Base-by-base conservation (phyloP, 192 early-diverging fungal species). In the Chytriomyces confervae region DNA sequence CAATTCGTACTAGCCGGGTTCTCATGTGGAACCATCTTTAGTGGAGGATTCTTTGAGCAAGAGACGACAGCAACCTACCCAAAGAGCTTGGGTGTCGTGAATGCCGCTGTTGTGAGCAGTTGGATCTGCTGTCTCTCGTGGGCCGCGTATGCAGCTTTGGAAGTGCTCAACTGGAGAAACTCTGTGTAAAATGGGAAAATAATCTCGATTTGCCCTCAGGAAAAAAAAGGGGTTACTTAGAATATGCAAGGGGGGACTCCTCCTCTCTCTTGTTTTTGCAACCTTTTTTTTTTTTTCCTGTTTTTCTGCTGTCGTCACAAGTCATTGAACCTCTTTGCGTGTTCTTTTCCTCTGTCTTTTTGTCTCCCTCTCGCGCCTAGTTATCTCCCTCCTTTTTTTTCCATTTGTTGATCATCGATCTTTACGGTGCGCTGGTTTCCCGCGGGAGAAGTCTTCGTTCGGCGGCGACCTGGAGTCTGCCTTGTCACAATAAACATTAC, bases 1-100 rank as follows among this genome's bases (percentile, higher is more conserved):
- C 64, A 81, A 47, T 79, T 84, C 65, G 7, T 53, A 13, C 53
- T 69, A 11, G 75, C 72, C 29, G 77, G 77, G 46, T 74, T 77
- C 50, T 23, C 53, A 3, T 81, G 80, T 62, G 43, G 29, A 47
- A 72, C 75, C 48, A 72, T 84, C 23, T 80, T 81, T 71, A 70
- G 48, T 36, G 69, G 66, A 46, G 83, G 83, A 16, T 84, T 84
- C 80, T 84, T 81, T 74, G 79, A 66, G 10, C 69, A 80, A 49
- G 77, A 77, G 29, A 78, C 77, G 6, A 50, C 65, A 4, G 47
- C 50, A n/a, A 84, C 71, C 4, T 84, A 81, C 72, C 65, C 51
- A 13, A 84, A 84, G 68, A 79, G 63, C 61, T 53, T 84, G 43
- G 77, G 44, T 44, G 77, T 76, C 60, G 62, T 84, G 13, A 53